phyloP scores from a whole-genome alignment of 176 grass and related monocot genomes.

The Bothriochloa decipiens region DNA sequence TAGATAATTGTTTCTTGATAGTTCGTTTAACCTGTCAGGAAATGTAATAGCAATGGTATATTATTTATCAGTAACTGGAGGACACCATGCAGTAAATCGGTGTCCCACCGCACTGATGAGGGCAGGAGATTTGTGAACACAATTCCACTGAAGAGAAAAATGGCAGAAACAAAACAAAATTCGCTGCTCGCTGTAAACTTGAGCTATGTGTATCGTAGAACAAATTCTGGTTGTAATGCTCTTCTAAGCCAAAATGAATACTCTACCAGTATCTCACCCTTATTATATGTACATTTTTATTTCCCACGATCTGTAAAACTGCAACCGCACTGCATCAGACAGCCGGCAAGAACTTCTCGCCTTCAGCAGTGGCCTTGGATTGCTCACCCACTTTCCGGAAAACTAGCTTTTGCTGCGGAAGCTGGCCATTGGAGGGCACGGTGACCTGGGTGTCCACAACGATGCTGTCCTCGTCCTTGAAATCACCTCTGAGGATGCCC shows the following conservation, averaged over 20 bases:
- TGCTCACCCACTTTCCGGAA: constrained; percentile 53
- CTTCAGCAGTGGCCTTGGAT: constrained; percentile 46
- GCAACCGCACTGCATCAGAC: constrained; percentile 20
- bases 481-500: constrained; percentile 82
- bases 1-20: no score
- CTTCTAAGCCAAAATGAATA: constrained; percentile 17
- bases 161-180: constrained; percentile 1
- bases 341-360: constrained; percentile 55
- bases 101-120: neutral
- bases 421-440: constrained; percentile 72
- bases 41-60: no score
- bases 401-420: constrained; percentile 77
- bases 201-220: neutral
- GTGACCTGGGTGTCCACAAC: constrained; percentile 77
- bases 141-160: neutral
- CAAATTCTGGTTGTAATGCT: neutral
- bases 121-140: neutral
- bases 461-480: constrained; percentile 85
- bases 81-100: no score
- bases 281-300: constrained; percentile 52
- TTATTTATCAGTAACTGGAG: no score
- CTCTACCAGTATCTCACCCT: constrained; percentile 9
- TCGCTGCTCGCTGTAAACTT: neutral
- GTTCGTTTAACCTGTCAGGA: no score
- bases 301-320: constrained; percentile 6